phyloP scores from a whole-genome alignment of 2,329 filamentous ascomycete species.

The Coniochaeta prunicola region DNA sequence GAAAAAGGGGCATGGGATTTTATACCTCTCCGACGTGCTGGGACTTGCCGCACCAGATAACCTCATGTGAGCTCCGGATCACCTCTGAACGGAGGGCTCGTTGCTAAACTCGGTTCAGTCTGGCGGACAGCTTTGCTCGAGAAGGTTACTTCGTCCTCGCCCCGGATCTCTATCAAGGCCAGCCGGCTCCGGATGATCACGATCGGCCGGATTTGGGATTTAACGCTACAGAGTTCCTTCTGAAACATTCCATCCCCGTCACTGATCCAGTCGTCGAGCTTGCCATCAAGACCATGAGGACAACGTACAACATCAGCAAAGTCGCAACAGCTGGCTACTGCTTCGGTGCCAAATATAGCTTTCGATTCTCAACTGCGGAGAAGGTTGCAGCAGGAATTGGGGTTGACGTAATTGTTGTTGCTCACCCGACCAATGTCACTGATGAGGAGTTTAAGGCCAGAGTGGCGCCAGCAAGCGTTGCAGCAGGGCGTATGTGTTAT shows the following conservation, averaged over 20 bases:
- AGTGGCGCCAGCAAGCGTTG: conserved; percentile 1
- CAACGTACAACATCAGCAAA: not conserved
- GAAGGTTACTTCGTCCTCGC: not conserved
- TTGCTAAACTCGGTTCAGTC: not conserved
- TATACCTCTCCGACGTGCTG: conserved; percentile 2
- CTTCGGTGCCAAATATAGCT: not conserved
- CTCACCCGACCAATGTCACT: conserved; percentile 2
- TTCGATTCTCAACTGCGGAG: not conserved
- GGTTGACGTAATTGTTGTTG: conserved; percentile 2
- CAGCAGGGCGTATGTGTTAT: conserved; percentile 1
- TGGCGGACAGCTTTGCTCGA: conserved; percentile 3
- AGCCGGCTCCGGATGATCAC: conserved; percentile 2
- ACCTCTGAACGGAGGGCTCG: not conserved
- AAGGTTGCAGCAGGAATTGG: conserved; percentile 1
- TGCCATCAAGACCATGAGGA: conserved; percentile 1
- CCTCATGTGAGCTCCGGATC: not conserved
- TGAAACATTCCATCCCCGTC: not conserved
- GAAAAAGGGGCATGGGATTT: not conserved
- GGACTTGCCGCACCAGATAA: not conserved
- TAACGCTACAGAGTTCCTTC: conserved; percentile 1
- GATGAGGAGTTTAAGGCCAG: conserved; percentile 4
- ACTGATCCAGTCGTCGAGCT: conserved; percentile 2
- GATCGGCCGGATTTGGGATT: conserved; percentile 1
- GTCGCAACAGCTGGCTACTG: not conserved
- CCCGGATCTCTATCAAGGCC: conserved; percentile 2